These are phyloP conservation scores for Pelargonium nanum DNA, from an alignment of 345 rosid genomes.

Conservation along the genomic window DNA sequence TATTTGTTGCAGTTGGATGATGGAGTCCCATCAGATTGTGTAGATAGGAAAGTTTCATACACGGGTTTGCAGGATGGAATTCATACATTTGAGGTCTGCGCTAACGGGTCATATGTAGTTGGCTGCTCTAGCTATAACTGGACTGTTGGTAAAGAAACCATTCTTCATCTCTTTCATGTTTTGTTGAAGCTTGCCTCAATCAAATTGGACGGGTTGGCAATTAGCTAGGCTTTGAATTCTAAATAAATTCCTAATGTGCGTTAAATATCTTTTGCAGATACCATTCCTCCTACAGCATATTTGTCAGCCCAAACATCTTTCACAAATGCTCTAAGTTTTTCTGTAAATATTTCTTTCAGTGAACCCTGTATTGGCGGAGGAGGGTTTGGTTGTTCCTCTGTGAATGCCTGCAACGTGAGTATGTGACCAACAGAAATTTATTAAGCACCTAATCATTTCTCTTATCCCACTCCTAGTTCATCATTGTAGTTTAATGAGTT, in stretches of 20 bases:
- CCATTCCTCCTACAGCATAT: constrained; percentile 61
- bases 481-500: too few species aligned
- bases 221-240: constrained; percentile 1
- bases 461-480: too few species aligned
- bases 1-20: constrained; percentile 57
- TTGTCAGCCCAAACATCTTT: constrained; percentile 51
- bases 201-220: neutral
- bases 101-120: constrained; percentile 33
- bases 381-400: constrained; percentile 74
- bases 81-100: constrained; percentile 69
- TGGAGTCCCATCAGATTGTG: constrained; percentile 44
- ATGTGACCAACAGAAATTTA: constrained; percentile 24
- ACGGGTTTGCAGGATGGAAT: constrained; percentile 56
- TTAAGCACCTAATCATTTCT: neutral
- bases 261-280: constrained; percentile 43
- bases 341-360: constrained; percentile 63
- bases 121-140: constrained; percentile 59
- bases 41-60: constrained; percentile 34
- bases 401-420: constrained; percentile 85
- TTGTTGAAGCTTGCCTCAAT: neutral
- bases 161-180: constrained; percentile 10
- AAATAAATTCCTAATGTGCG: constrained; percentile 8
- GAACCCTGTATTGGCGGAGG: constrained; percentile 67
- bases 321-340: constrained; percentile 61
- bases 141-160: constrained; percentile 64